Evolutionary conservation across 306 rosid species (phyloP), one percentile per base, ranked within the genome.

Genomic region (Ziziphus jujuba): DNA sequence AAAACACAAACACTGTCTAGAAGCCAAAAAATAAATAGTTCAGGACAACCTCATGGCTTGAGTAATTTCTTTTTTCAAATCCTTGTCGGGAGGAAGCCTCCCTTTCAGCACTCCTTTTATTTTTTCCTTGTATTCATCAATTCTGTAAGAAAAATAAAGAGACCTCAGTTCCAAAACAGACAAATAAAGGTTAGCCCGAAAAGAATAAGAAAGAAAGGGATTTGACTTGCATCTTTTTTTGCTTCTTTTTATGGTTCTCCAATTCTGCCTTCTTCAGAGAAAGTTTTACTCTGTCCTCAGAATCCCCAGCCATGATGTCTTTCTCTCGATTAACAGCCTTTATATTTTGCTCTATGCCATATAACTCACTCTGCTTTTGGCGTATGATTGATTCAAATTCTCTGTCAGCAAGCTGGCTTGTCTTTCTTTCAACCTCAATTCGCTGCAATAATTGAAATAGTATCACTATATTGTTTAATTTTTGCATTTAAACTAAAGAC

Each of bases 1-100:
- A 10, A 60, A 10, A 19, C 17, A 19, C 1, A 9, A 28, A 53
- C 51, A 63, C 12, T 33, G 24, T 50, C 25, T 58, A 64, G 67
- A 71, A 22, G 22, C 19, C 6, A 52, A 40, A 47, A 52, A 60
- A 20, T 19, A 64, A 51, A 36, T 52, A 66, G 67, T 36, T 53
- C 19, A 28, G 45, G 76, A 82, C 53, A 77, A 92, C 98, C 97
- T 88, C 80, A 77, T 34, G 53, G 85, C 91, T 60, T 79, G 87
- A 50, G 80, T 69, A 61, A 93, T 76, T 83, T 93, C 98, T 73
- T 65, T 86, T 78, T 84, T 90, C 84, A 93, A 64, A 68, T 93
- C 98, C 81, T 90, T 90, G 68, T 90, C 98, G 11, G 68, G 69
- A 80, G 98, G 98, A 66, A 93, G 72, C 80, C 97, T 88, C 65